Percentiles rank a stretch among this genome's conserved stretches.
These are phyloP conservation scores for Haplosporangium sp. DNA, from an alignment of 371 early-diverging fungal genomes.

Conservation along the genomic window DNA sequence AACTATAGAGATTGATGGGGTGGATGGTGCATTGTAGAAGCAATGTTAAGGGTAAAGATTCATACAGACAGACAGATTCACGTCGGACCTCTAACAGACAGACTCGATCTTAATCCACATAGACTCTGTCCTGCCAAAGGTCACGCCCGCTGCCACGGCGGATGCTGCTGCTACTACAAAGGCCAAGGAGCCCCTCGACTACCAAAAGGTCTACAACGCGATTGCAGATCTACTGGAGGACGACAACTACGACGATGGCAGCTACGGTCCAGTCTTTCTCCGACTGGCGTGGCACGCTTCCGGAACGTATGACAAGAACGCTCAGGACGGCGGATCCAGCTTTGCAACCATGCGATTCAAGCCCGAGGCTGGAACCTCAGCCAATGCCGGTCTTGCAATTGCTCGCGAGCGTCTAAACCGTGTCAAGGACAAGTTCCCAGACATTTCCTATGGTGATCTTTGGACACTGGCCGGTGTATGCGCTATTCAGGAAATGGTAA, in stretches of 20 bases:
- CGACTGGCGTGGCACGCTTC: slow-evolving; percentile 95
- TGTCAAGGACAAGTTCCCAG: slow-evolving; percentile 82
- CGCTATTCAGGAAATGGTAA: slow-evolving; percentile 84
- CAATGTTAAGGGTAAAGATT: too few species aligned
- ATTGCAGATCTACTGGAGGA: slow-evolving; percentile 81
- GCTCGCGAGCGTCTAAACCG: slow-evolving; percentile 83
- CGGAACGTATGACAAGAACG: slow-evolving; percentile 86
- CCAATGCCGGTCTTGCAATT: slow-evolving; percentile 84
- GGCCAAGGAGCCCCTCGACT: slow-evolving; percentile 58
- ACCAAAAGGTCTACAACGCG: slow-evolving; percentile 76
- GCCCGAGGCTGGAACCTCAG: slow-evolving; percentile 79
- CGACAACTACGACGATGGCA: slow-evolving; percentile 90
- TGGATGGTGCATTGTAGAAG: too few species aligned
- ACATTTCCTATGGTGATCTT: slow-evolving; percentile 87
- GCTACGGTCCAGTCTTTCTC: slow-evolving; percentile 87
- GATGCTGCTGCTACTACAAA: slow-evolving; percentile 1
- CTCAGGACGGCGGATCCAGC: slow-evolving; percentile 87
- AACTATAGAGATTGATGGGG: too few species aligned
- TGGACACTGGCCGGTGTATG: slow-evolving; percentile 89
- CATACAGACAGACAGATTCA: too few species aligned
- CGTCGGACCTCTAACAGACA: too few species aligned
- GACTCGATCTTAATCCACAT: neutral
- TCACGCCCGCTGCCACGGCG: neutral
- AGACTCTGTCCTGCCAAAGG: neutral
- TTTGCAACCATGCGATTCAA: slow-evolving; percentile 88